Base-by-base conservation (phyloP, 2,329 filamentous ascomycete species). In the Apiospora aurea region DNA sequence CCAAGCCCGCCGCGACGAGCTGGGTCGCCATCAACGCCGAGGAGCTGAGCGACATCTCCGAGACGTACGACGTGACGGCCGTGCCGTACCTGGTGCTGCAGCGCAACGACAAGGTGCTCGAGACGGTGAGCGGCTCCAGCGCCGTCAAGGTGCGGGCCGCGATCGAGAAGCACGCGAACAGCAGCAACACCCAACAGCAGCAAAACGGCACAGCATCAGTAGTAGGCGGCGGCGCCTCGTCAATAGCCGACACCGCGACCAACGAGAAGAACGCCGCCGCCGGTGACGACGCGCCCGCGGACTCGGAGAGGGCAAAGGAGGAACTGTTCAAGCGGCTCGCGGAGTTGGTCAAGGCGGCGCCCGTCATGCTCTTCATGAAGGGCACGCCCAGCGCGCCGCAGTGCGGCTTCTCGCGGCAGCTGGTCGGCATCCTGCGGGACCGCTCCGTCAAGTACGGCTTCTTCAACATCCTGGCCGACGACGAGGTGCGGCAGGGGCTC, bases 341-440 rank as follows among this genome's bases (percentile, higher is more conserved):
- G 26, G 93, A 97, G 77, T 88, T 99, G 47, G 96, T 98, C 76
- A 97, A 96, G 85, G 96, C 96, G 6, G 96, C 96, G 44, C 94
- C 95, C 0, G 95, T 99, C 44, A 99, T 99, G 96, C 87, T 99
- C 41, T 99, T 99, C 83, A 97, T 97, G 94, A 97, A 97, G 85
- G 95, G 95, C n/a, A 97, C 94, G 2, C 95, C 95, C 0, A 94
- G 91, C 75, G 89, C 90, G 44, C 95, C 95, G 0, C 93, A 97
- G 82, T 97, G 95, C 79, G 95, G 96, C 2, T 99, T 99, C 84
- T 97, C 94, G 76, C 87, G 96, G 76, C 95, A 98, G 84, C 85
- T 97, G 64, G 96, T 99, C 61, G 91, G 87, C 38, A 89, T 99
- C 67, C 84, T 99, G 78, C 90, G 96, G 70, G 96, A 98, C 84